Percentiles rank a stretch among this genome's conserved stretches.
Conservation (phyloP, 495 filamentous ascomycete genomes). For the Xylaria cubensis region DNA sequence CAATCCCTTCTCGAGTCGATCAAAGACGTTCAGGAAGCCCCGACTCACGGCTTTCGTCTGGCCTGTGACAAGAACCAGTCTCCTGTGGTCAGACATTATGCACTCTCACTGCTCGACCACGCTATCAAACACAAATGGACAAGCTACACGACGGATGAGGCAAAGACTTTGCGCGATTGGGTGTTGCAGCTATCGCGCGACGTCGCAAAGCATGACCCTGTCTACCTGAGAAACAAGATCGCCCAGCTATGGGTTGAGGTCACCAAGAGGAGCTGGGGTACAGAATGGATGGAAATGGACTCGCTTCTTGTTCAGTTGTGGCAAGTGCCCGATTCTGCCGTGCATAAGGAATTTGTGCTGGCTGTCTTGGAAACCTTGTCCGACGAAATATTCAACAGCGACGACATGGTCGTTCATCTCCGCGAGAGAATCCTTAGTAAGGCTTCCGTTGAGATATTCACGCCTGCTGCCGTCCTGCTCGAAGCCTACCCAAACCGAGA, state of each 20-base stretch:
- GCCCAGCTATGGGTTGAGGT: constrained; percentile 95
- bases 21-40: constrained; percentile 77
- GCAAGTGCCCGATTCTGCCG: constrained; percentile 64
- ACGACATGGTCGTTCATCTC: constrained; percentile 83
- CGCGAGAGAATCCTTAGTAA: constrained; percentile 84
- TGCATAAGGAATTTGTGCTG: constrained; percentile 81
- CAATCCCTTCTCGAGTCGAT: constrained; percentile 81
- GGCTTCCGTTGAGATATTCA: constrained; percentile 91
- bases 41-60: constrained; percentile 83
- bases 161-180: constrained; percentile 69
- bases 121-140: constrained; percentile 83
- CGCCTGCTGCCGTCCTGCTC: constrained; percentile 73
- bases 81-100: constrained; percentile 89
- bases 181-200: constrained; percentile 78
- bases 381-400: constrained; percentile 90
- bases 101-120: constrained; percentile 87
- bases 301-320: constrained; percentile 79
- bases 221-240: constrained; percentile 89
- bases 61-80: constrained; percentile 74
- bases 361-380: constrained; percentile 89
- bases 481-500: constrained; percentile 75
- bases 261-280: constrained; percentile 89
- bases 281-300: constrained; percentile 96
- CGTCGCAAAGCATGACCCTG: constrained; percentile 74
- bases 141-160: constrained; percentile 69